These are phyloP conservation scores for Capsicum chinense DNA, from an alignment of 257 asterid genomes.

Conservation along the genomic window DNA sequence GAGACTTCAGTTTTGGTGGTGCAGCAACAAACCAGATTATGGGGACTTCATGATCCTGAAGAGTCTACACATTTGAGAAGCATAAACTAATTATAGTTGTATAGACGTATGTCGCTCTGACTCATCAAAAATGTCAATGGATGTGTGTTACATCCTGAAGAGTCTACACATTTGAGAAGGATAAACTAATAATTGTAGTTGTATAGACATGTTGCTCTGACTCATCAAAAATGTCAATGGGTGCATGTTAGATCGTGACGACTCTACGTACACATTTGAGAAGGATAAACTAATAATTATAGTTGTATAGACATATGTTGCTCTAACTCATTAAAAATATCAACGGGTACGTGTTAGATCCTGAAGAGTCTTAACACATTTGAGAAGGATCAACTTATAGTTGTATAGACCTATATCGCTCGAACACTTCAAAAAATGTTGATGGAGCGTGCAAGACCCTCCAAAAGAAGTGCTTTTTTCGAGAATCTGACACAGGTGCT, in stretches of 20 bases:
- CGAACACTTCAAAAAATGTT: not conserved
- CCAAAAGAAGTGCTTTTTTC: not conserved
- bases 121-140: not conserved
- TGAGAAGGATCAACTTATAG: conserved; percentile 56
- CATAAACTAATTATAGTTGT: conserved; percentile 42
- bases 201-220: not conserved
- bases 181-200: conserved; percentile 49
- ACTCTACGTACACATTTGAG: conserved; percentile 52
- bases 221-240: not conserved
- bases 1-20: conserved; percentile 60
- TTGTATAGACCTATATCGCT: not conserved
- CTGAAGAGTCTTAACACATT: conserved; percentile 61
- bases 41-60: conserved; percentile 72
- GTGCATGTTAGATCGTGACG: too few species aligned
- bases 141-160: conserved; percentile 49
- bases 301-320: conserved; percentile 24
- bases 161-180: conserved; percentile 64
- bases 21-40: conserved; percentile 62
- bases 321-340: not conserved
- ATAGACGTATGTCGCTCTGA: not conserved
- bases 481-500: not conserved
- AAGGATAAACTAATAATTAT: conserved; percentile 43
- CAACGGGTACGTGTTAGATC: conserved; percentile 28
- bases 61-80: conserved; percentile 73
- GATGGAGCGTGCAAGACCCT: not conserved